Evolutionary conservation across 2,329 filamentous ascomycete genomes (phyloP).

Genomic region (Epichloe glyceriae): DNA sequence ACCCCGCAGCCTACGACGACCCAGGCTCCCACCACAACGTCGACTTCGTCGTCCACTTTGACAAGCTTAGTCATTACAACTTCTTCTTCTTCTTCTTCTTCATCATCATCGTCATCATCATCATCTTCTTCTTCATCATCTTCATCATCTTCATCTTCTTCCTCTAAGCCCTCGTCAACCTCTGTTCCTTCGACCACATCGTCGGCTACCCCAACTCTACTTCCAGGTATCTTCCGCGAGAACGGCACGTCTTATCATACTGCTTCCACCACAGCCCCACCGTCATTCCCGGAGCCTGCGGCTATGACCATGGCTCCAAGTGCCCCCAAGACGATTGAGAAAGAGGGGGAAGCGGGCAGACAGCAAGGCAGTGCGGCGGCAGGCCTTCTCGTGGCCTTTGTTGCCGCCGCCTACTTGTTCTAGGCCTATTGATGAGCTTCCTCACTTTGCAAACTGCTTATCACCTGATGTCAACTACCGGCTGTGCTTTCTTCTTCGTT

Average conservation of each 20-base stretch:
- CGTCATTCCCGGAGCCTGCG: slow-evolving; percentile 7
- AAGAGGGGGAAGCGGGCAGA: slow-evolving; percentile 33
- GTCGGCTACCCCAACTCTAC: slow-evolving; percentile 11
- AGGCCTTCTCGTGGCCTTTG: slow-evolving; percentile 41
- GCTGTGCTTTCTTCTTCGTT: slow-evolving; percentile 2
- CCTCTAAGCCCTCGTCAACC: slow-evolving; percentile 2
- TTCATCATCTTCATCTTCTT: background rate
- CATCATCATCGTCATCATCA: slow-evolving; percentile 3
- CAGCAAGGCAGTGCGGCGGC: slow-evolving; percentile 38
- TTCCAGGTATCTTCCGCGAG: slow-evolving; percentile 42
- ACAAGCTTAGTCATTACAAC: slow-evolving; percentile 1
- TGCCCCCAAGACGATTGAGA: slow-evolving; percentile 20
- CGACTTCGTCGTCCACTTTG: slow-evolving; percentile 1
- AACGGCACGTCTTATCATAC: slow-evolving; percentile 24
- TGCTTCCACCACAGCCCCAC: slow-evolving; percentile 2
- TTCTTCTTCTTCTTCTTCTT: slow-evolving; percentile 1
- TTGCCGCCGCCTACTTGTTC: slow-evolving; percentile 38
- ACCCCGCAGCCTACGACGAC: background rate
- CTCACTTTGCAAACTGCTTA: background rate
- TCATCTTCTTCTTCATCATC: background rate
- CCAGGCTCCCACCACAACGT: slow-evolving; percentile 4
- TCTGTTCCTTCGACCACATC: slow-evolving; percentile 8
- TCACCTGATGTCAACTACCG: background rate
- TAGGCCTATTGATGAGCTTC: slow-evolving; percentile 13
- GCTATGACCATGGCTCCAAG: slow-evolving; percentile 16